These are phyloP conservation scores for Geoglossum cookeanum DNA, from an alignment of 2,329 filamentous ascomycete genomes.

Conservation along the genomic window DNA sequence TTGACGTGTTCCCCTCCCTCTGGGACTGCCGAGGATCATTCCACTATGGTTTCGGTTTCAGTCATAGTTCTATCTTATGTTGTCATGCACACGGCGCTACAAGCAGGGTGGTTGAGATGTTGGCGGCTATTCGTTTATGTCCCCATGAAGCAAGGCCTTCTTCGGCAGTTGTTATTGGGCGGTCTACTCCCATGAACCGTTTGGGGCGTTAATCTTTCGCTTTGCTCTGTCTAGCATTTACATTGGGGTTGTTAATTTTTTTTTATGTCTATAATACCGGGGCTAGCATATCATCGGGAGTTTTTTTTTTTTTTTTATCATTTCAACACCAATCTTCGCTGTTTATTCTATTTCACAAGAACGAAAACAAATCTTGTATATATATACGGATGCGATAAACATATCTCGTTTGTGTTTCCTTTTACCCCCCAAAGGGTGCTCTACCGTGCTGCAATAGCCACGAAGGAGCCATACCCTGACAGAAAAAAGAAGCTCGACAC, in stretches of 20 bases:
- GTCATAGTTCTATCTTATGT: not conserved
- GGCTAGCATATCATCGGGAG: constrained; percentile 3
- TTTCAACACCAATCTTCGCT: not conserved
- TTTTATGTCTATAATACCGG: constrained; percentile 1
- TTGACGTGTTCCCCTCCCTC: not conserved
- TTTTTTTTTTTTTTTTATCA: constrained; percentile 7
- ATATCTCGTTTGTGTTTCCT: constrained; percentile 1
- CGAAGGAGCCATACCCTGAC: not conserved
- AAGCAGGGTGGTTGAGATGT: not conserved
- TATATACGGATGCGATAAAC: too few relatives aligned
- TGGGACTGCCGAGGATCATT: not conserved
- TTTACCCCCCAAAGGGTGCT: not conserved
- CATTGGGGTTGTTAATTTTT: not conserved
- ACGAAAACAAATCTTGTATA: too few relatives aligned
- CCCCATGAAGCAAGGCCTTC: constrained; percentile 15
- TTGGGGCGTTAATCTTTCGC: not conserved
- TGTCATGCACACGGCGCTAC: not conserved
- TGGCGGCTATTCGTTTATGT: not conserved
- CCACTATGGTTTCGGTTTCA: not conserved
- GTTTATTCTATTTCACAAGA: too few relatives aligned
- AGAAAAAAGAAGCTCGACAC: too few relatives aligned
- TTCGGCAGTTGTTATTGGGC: not conserved
- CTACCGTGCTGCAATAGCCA: too few relatives aligned
- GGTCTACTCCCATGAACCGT: too few relatives aligned
- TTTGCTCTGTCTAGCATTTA: constrained; percentile 4